phyloP scores from a whole-genome alignment of 352 stramenopile genomes.

The Pythium grandisporangium region DNA sequence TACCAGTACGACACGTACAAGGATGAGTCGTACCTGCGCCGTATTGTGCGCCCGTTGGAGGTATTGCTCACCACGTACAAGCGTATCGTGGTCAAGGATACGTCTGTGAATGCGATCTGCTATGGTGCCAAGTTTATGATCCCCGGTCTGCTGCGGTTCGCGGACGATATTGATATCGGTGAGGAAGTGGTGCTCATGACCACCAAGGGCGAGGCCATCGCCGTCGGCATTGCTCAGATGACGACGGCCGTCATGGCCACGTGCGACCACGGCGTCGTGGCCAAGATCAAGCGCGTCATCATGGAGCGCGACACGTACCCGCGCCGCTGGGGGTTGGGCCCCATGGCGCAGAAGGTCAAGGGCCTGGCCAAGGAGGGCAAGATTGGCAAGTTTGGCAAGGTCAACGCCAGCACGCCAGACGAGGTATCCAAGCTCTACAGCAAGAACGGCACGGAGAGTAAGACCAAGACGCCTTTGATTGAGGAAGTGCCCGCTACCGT shows the following conservation, averaged over 20 bases:
- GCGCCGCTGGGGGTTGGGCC: constrained; percentile 97
- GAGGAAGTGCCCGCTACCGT: constrained; percentile 37
- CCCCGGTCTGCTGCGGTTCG: constrained; percentile 97
- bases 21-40: constrained; percentile 98
- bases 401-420: constrained; percentile 78
- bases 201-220: constrained; percentile 99
- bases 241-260: constrained; percentile 99
- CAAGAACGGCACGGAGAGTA: constrained; percentile 20
- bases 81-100: constrained; percentile 99
- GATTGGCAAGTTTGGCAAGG: constrained; percentile 87
- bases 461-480: constrained; percentile 42
- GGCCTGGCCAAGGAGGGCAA: constrained; percentile 92
- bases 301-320: constrained; percentile 99
- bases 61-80: constrained; percentile 99
- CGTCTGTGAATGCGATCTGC: constrained; percentile 99
- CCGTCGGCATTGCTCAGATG: constrained; percentile 99
- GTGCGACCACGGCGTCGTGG: constrained; percentile 98
- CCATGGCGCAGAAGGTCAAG: constrained; percentile 99
- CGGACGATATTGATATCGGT: constrained; percentile 98
- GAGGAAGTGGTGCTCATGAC: constrained; percentile 99
- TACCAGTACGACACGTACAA: constrained; percentile 99
- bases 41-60: constrained; percentile 98
- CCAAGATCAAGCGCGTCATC: constrained; percentile 99
- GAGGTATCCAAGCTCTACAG: constrained; percentile 73
- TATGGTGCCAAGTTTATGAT: constrained; percentile 99